Evolutionary conservation across 2,329 filamentous ascomycete genomes (phyloP).

Genomic region (Magnaporthales sp.): DNA sequence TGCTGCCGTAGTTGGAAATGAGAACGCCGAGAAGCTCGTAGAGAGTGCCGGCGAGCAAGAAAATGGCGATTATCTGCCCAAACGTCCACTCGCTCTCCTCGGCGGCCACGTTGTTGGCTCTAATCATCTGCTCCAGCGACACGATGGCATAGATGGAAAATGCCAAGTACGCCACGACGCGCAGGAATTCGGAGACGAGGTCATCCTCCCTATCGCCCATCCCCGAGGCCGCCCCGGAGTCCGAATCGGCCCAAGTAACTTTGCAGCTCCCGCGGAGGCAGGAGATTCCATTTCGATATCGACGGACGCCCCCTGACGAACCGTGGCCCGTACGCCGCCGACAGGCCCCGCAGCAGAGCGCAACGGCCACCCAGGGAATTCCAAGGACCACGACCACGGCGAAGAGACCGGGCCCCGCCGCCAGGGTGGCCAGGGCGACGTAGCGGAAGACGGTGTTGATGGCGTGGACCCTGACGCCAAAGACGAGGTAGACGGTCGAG

Average conservation of each 20-base stretch:
- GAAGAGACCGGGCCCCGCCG: not conserved
- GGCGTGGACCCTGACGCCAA: slow-evolving; percentile 9
- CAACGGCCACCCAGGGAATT: not conserved
- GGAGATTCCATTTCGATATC: not conserved
- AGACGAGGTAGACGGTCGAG: slow-evolving; percentile 12
- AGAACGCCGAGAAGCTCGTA: not conserved
- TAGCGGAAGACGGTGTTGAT: slow-evolving; percentile 1
- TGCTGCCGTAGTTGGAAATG: not conserved
- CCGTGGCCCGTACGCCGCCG: not conserved
- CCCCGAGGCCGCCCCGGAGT: not conserved
- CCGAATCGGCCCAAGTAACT: not conserved
- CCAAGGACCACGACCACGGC: not conserved
- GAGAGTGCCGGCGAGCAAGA: not conserved
- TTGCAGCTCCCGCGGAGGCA: not conserved
- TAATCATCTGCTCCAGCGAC: slow-evolving; percentile 2
- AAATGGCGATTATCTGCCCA: slow-evolving; percentile 4
- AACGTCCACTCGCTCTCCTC: slow-evolving; percentile 5
- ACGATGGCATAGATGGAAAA: slow-evolving; percentile 4
- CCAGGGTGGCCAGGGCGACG: slow-evolving; percentile 1
- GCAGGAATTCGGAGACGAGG: not conserved
- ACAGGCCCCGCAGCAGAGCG: not conserved
- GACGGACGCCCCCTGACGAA: not conserved
- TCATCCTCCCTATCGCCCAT: not conserved
- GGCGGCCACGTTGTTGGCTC: not conserved
- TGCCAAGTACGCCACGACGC: not conserved